Base-by-base conservation (phyloP, 441 rosid genomes). In the Gossypium gossypioides region DNA sequence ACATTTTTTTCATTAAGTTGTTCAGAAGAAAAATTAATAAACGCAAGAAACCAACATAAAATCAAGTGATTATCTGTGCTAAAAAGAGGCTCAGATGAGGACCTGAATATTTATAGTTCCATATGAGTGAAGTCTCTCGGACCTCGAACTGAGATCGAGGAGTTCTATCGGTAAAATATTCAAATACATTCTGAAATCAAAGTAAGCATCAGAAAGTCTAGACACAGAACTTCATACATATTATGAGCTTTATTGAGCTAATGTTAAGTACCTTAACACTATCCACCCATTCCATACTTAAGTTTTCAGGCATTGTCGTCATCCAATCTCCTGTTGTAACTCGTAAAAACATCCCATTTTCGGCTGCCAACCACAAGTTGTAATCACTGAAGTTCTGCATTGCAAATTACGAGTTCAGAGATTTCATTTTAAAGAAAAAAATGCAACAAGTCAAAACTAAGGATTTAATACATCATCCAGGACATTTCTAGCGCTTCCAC, bases 301-400 rank as follows among this genome's bases (percentile, higher is more conserved):
- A 81, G 73, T 82, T 84, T 75, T 90, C 96, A 6, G 96, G 96
- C 96, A 90, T 88, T 69, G 91, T 88, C 46, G 93, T 90, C 96
- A 88, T 87, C 96, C 96, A 90, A 3, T 86, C 91, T 74, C 89
- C 85, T 0, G 51, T 67, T 44, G 93, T 80, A 37, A 72, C 81
- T 52, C 96, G 91, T 52, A 90, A 73, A 73, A 87, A 90, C 96
- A 90, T 90, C 64, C 96, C 96, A 22, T 90, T 82, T 84, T 90
- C 96, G 61, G 93, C 93, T 75, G 96, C 96, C 85, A 90, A 76
- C 93, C 93, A 90, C 85, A 88, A 76, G 54, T 84, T 77, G 79
- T 81, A 88, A 54, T 82, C 91, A 12, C 82, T 83, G 76, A 88
- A 90, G 69, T 88, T 90, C 96, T 90, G 91, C 67, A 72, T 46